Conservation (phyloP, 345 rosid genomes). For the Hibiscus tridactylites region DNA sequence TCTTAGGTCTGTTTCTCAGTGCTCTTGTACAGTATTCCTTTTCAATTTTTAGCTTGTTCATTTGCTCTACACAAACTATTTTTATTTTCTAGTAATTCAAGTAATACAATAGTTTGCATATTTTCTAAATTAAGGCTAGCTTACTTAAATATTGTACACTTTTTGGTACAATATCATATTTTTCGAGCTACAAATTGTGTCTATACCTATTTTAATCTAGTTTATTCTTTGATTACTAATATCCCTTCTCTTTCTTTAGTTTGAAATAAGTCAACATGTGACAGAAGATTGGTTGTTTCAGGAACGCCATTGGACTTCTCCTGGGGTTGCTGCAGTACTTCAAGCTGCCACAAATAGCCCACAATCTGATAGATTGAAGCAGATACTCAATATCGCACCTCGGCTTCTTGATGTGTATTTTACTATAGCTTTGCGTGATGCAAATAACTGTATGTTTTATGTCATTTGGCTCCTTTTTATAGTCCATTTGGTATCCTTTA, state of each 20-base stretch:
- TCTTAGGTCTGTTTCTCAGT: not conserved
- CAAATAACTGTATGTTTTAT: slow-evolving; percentile 65
- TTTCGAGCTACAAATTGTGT: not conserved
- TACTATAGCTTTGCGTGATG: slow-evolving; percentile 57
- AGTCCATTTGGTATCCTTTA: slow-evolving; percentile 8
- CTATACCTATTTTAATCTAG: not conserved
- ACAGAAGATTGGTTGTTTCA: slow-evolving; percentile 25
- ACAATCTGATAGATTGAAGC: slow-evolving; percentile 69
- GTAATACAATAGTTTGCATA: not conserved
- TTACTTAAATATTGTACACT: not conserved
- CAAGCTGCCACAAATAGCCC: slow-evolving; percentile 66
- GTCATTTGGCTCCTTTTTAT: not conserved
- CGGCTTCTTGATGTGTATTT: slow-evolving; percentile 71
- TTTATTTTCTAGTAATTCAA: not conserved
- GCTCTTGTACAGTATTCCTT: not conserved
- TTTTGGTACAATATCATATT: not conserved
- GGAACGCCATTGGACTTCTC: slow-evolving; percentile 85
- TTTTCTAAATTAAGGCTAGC: not conserved
- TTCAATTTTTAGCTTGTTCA: not conserved
- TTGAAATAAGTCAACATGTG: not conserved
- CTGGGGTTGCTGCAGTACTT: slow-evolving; percentile 55
- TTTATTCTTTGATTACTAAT: not conserved
- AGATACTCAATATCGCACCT: slow-evolving; percentile 61
- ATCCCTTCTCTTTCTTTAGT: not conserved
- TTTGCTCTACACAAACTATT: not conserved